Base-by-base conservation (phyloP, 331 rosid genomes). In the Malus hybrid region DNA sequence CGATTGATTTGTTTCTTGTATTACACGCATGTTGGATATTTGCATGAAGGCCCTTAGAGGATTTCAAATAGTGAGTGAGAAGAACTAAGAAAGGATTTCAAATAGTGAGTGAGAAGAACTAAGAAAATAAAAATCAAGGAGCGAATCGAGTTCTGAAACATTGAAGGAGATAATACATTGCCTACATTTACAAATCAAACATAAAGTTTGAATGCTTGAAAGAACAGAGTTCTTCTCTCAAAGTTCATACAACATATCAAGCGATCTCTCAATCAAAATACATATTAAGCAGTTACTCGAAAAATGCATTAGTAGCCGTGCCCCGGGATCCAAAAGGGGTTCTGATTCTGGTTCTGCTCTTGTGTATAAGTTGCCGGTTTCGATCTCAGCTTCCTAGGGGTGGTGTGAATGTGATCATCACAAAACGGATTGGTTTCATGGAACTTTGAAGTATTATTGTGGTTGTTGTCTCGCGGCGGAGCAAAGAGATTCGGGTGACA, bases 401-500 rank as follows among this genome's bases (percentile, higher is more conserved):
- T 57, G 2, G 70, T 68, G 5, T 61, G 75, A 61, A 66, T 68
- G 7, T 68, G 75, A 48, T 84, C 83, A 18, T 65, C 84, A 11
- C 84, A 83, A 81, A 86, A 83, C 32, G 89, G 88, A 69, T 89
- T 87, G 66, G 82, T 73, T 28, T 78, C 78, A 62, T 62, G 65
- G 77, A 75, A 62, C 69, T 33, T 52, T 75, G 60, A 26, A 61
- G 34, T 58, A 16, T 36, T 1, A 10, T 10, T 42, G 14, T 42
- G 48, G 48, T 42, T 1, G 48, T 61, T 57, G 20, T 82, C 80
- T 7, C 26, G 75, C 19, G 64, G 72, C 24, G 68, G 63, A 71
- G 65, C 82, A 60, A 83, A 94, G 39, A 89, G 89, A 82, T 95
- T 92, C 36, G 97, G 97, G 48, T 89, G 99, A 14, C 83, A 78